Percentiles rank a stretch among this genome's conserved stretches.
These are phyloP conservation scores for Arthrobotrys sphaeroides DNA, from an alignment of 2,329 filamentous ascomycete genomes.

Conservation along the genomic window DNA sequence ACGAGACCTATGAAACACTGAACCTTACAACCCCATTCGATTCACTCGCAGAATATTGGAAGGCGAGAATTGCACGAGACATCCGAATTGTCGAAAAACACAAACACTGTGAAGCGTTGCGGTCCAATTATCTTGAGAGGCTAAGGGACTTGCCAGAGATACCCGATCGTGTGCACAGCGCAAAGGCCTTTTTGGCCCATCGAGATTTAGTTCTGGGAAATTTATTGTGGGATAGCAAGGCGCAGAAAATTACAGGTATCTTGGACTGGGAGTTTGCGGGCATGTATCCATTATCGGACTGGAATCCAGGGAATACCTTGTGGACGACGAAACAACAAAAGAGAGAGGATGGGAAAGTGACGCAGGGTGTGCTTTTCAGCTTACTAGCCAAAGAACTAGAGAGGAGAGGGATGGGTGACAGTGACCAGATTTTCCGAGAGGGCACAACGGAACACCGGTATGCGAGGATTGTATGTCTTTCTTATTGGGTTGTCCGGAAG, in stretches of 20 bases:
- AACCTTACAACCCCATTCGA: constrained; percentile 33
- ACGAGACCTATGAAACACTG: constrained; percentile 31
- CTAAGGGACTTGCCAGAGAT: constrained; percentile 17
- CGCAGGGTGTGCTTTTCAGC: constrained; percentile 24
- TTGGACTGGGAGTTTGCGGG: constrained; percentile 57
- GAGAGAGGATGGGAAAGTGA: constrained; percentile 29
- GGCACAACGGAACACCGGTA: constrained; percentile 14
- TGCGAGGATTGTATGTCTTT: constrained; percentile 22
- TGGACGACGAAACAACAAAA: constrained; percentile 28
- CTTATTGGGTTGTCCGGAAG: constrained; percentile 41
- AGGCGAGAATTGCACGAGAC: constrained; percentile 25
- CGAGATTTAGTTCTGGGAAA: constrained; percentile 55
- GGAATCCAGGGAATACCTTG: constrained; percentile 48
- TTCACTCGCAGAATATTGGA: constrained; percentile 35
- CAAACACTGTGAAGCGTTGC: constrained; percentile 14
- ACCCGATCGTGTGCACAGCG: constrained; percentile 1
- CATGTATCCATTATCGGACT: constrained; percentile 56
- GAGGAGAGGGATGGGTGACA: constrained; percentile 7
- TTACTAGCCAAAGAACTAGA: constrained; percentile 24
- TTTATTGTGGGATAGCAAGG: constrained; percentile 51
- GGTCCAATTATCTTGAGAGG: background rate
- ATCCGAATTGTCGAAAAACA: constrained; percentile 35
- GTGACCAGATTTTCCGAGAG: constrained; percentile 20
- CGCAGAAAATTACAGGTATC: constrained; percentile 54
- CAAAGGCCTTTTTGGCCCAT: constrained; percentile 51